Evolutionary conservation across 108 stramenopile species (phyloP).

Genomic region (Mayamaea pseudoterrestris): DNA sequence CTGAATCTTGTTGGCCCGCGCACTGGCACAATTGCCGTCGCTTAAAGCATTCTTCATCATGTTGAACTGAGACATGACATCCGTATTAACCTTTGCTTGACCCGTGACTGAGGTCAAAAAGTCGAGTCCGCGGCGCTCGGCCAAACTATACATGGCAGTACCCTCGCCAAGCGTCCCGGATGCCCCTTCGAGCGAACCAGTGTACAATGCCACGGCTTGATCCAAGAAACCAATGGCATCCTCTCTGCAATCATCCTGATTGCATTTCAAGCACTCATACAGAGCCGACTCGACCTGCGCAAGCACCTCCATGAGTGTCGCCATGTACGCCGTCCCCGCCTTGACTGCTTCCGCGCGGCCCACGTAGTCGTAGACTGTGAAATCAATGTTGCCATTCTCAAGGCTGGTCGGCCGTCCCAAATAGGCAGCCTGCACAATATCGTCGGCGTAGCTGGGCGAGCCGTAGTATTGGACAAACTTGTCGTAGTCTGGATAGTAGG

Average conservation of each 20-base stretch:
- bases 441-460: conserved; percentile 29
- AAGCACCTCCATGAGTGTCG: conserved; percentile 37
- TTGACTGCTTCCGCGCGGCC: conserved; percentile 13
- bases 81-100: conserved; percentile 33
- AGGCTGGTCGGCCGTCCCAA: too few species aligned
- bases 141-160: conserved; percentile 35
- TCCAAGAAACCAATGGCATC: conserved; percentile 42
- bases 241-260: too few species aligned
- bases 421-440: too few species aligned
- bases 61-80: conserved; percentile 28
- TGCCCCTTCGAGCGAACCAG: conserved; percentile 34
- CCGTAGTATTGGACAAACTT: conserved; percentile 44
- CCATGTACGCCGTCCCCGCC: conserved; percentile 13
- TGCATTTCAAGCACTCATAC: too few species aligned
- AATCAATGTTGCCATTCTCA: too few species aligned
- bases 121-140: conserved; percentile 44
- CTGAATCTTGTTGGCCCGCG: conserved; percentile 18
- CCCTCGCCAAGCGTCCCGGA: conserved; percentile 23
- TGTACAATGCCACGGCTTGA: conserved; percentile 49
- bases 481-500: conserved; percentile 22
- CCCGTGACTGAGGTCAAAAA: conserved; percentile 26
- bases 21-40: conserved; percentile 10
- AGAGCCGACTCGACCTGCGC: conserved; percentile 40
- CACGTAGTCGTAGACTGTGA: neutral
- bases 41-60: conserved; percentile 23